phyloP scores from a whole-genome alignment of 2,329 filamentous ascomycete genomes.

The Didymellaceae sp. region DNA sequence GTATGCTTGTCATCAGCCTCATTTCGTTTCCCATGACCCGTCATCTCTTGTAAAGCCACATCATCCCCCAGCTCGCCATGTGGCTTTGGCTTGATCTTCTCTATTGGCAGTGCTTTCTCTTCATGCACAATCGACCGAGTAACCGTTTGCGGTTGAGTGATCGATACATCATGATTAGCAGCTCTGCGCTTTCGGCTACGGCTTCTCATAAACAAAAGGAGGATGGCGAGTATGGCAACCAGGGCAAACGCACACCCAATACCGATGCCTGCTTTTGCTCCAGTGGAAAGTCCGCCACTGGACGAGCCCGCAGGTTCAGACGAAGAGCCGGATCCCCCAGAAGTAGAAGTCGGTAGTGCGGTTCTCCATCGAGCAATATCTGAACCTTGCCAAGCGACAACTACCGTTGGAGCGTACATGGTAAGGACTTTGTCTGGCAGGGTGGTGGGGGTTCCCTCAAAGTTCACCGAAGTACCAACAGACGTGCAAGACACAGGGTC shows the following conservation, averaged over 20 bases:
- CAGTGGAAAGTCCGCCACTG: not conserved
- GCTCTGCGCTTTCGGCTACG: not conserved
- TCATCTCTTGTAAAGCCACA: not conserved
- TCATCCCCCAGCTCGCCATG: not conserved
- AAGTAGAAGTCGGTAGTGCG: not conserved
- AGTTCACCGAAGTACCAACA: not conserved
- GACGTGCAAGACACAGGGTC: slow-evolving; percentile 3
- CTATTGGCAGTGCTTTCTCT: not conserved
- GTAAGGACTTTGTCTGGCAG: not conserved
- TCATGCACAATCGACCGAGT: not conserved
- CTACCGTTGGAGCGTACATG: not conserved
- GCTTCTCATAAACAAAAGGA: not conserved
- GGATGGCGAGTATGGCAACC: not conserved
- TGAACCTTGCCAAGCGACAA: slow-evolving; percentile 5
- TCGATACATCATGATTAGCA: not conserved
- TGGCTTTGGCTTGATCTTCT: not conserved
- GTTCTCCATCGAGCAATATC: slow-evolving; percentile 1
- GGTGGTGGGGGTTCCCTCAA: not conserved
- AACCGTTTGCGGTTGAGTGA: not conserved
- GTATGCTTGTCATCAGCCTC: not conserved
- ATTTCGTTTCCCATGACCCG: not conserved
- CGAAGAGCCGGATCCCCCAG: not conserved
- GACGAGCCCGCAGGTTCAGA: not conserved
- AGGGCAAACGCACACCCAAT: not conserved
- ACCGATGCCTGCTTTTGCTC: not conserved